Conservation (phyloP, 805 yeast genomes). For the Teunomyces pallodes region DNA sequence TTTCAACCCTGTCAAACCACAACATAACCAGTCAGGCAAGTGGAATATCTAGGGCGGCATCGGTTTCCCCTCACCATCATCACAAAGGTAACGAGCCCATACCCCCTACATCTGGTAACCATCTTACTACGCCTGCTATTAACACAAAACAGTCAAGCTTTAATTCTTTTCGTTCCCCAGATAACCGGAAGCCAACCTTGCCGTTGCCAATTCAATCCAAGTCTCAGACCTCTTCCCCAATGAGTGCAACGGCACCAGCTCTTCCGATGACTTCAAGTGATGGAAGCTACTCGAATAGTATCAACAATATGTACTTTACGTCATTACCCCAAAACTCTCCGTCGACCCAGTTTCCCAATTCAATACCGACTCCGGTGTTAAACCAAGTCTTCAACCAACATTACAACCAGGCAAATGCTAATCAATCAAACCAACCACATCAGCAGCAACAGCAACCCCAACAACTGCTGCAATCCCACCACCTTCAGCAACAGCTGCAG, state of each 20-base stretch:
- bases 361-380: slow-evolving; percentile 32
- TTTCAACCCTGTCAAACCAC: background rate
- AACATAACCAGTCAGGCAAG: background rate
- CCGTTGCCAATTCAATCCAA: slow-evolving; percentile 35
- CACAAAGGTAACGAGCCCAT: background rate
- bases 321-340: slow-evolving; percentile 27
- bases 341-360: slow-evolving; percentile 18
- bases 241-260: slow-evolving; percentile 38
- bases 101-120: slow-evolving; percentile 1
- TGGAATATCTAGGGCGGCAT: background rate
- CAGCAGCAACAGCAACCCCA: background rate
- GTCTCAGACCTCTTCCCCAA: slow-evolving; percentile 41
- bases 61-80: background rate
- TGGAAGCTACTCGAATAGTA: slow-evolving; percentile 6
- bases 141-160: slow-evolving; percentile 13
- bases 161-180: slow-evolving; percentile 27
- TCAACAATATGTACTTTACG: slow-evolving; percentile 15
- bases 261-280: slow-evolving; percentile 20
- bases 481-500: background rate
- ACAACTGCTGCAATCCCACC: slow-evolving; percentile 1
- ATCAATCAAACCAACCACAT: background rate
- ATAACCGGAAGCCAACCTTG: slow-evolving; percentile 29
- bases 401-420: background rate
- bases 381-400: slow-evolving; percentile 30
- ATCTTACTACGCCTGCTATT: slow-evolving; percentile 14